These are phyloP conservation scores for Microcera coccophila DNA, from an alignment of 2,329 filamentous ascomycete genomes.

Conservation along the genomic window DNA sequence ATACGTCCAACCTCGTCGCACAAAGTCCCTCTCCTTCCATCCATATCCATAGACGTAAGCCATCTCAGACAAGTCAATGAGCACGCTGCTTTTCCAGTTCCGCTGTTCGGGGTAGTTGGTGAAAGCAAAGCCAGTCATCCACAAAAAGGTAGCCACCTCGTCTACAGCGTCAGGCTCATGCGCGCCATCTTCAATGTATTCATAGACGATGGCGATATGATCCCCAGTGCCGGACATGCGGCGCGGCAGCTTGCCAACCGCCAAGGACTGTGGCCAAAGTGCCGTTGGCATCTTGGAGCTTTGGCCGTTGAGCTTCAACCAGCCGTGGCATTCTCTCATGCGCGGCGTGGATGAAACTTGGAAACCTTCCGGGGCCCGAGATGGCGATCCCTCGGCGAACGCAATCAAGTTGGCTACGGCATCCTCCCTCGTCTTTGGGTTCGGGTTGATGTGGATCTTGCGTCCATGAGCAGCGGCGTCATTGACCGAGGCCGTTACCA, in stretches of 20 bases:
- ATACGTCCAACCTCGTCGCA: background rate
- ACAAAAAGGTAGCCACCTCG: slow-evolving; percentile 1
- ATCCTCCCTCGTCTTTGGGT: background rate
- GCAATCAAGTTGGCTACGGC: background rate
- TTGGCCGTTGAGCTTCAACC: slow-evolving; percentile 1
- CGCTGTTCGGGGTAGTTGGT: background rate
- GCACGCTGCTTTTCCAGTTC: slow-evolving; percentile 4
- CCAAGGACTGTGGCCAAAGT: background rate
- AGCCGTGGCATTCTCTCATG: slow-evolving; percentile 3
- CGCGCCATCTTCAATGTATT: slow-evolving; percentile 5
- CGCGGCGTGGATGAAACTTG: background rate
- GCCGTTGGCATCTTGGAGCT: background rate
- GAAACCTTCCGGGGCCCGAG: background rate
- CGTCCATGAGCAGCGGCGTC: background rate
- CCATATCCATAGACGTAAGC: slow-evolving; percentile 1
- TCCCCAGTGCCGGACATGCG: background rate
- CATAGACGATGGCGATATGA: slow-evolving; percentile 4
- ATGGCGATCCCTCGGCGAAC: background rate
- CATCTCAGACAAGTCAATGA: slow-evolving; percentile 2
- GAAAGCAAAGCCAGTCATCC: slow-evolving; percentile 1
- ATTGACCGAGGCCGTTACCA: slow-evolving; percentile 1
- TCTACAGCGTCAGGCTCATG: slow-evolving; percentile 1
- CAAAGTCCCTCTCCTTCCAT: background rate
- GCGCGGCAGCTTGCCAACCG: background rate
- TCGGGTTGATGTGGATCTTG: slow-evolving; percentile 1